Evolutionary conservation across 176 grass and related monocot species (phyloP), one percentile per base, ranked within the genome.

Genomic region (Triticum monococcum): DNA sequence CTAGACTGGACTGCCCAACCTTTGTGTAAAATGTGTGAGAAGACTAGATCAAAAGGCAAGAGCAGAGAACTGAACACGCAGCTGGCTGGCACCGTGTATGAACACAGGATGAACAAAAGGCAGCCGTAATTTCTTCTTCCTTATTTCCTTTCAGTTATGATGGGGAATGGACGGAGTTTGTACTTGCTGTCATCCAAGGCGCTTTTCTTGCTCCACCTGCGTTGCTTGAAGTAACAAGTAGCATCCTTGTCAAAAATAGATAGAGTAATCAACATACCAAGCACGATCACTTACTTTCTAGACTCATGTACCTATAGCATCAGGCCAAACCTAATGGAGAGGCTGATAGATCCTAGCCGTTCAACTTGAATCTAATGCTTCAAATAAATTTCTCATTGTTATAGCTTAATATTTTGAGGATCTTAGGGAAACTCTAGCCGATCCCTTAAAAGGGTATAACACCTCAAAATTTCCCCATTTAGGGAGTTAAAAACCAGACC

Each of bases 141-240:
- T 32, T 45, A 50, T 41, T 75, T 28, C 13, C 41, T 84, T 46
- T 68, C 48, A 76, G 68, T 40, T 75, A 69, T 70, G 81, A 50
- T 76, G 77, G 61, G 25, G 70, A 70, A 33, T 74, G 75, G 11
- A 66, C 22, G 16, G 76, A 91, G 76, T 76, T 81, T 87, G 85
- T 69, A 68, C 60, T 23, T 68, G 7, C 72, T 45, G 46, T 64
- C 68, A 75, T 75, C 43, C 72, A 52, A 52, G 30, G 76, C 88
- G 22, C 89, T 84, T 91, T 91, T 70, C 81, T 84, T 87, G 76
- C 68, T 60, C 75, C 35, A 18, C 20, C 79, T 75, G 80, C 32
- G 46, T 68, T 91, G 89, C 80, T 16, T 80, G 36, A 56, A 67
- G 83, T 35, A 50, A 64, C 59, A 75, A 50, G 25, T 0, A 71